These are phyloP conservation scores for Diplodia seriata DNA, from an alignment of 2,329 filamentous ascomycete genomes.

Conservation along the genomic window DNA sequence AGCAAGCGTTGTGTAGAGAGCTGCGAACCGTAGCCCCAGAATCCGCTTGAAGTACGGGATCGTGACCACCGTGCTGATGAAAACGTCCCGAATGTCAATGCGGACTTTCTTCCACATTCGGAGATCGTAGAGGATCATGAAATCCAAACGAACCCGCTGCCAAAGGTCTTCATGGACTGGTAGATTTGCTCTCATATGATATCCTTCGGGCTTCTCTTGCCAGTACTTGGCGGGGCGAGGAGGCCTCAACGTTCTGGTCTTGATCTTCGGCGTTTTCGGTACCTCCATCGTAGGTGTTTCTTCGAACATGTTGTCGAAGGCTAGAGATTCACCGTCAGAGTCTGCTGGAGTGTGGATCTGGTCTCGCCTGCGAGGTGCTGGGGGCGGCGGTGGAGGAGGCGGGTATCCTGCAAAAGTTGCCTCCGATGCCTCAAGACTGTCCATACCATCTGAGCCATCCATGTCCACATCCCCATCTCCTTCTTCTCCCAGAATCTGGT, in stretches of 20 bases:
- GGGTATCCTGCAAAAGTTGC: constrained; percentile 79
- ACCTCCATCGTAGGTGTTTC: constrained; percentile 68
- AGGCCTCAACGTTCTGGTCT: constrained; percentile 54
- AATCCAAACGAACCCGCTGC: constrained; percentile 88
- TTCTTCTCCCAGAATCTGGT: constrained; percentile 53
- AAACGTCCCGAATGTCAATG: constrained; percentile 87
- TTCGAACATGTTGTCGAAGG: constrained; percentile 32
- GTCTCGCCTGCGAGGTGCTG: constrained; percentile 58
- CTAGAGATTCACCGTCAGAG: constrained; percentile 72
- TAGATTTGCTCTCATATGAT: constrained; percentile 66
- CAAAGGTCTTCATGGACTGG: constrained; percentile 85
- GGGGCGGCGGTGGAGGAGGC: constrained; percentile 62
- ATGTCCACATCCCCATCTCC: constrained; percentile 59
- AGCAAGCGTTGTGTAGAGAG: constrained; percentile 89
- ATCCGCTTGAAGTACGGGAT: constrained; percentile 97
- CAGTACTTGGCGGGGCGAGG: constrained; percentile 80
- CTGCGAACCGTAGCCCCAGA: constrained; percentile 89
- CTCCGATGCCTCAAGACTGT: constrained; percentile 76
- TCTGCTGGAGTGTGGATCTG: constrained; percentile 73
- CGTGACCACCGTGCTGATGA: constrained; percentile 94
- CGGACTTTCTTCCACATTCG: constrained; percentile 96
- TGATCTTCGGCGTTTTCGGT: constrained; percentile 76
- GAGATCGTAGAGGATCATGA: constrained; percentile 92
- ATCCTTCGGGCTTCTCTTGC: constrained; percentile 79
- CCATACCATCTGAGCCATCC: constrained; percentile 60